Conservation (phyloP, 129 eudicot species). For the Artemisia argyi region DNA sequence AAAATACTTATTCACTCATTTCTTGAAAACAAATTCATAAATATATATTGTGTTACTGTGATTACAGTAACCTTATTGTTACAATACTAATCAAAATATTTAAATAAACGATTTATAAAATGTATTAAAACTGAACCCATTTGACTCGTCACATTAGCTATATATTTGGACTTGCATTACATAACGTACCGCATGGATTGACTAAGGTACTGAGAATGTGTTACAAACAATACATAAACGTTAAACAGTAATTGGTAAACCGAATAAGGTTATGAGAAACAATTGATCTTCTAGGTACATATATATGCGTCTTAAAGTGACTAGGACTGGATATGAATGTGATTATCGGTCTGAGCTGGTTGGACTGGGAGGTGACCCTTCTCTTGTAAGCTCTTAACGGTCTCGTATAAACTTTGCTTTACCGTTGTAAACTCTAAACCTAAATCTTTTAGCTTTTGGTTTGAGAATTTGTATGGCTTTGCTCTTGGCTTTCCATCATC, state of each 20-base stretch:
- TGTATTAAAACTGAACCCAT: no score
- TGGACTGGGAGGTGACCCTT: constrained; percentile 86
- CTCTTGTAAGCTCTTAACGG: constrained; percentile 91
- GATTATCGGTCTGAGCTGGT: constrained; percentile 44
- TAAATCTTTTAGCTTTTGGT: constrained; percentile 87
- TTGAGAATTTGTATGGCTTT: constrained; percentile 83
- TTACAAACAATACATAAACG: constrained; percentile 5
- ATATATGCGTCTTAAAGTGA: not conserved
- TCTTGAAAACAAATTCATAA: no score
- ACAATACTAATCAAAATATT: no score
- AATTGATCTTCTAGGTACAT: not conserved
- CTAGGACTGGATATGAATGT: constrained; percentile 56
- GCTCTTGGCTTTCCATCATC: constrained; percentile 86
- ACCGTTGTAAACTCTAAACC: constrained; percentile 84
- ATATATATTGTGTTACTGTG: no score
- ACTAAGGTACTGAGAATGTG: constrained; percentile 7
- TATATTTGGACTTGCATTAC: no score
- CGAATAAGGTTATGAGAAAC: not conserved
- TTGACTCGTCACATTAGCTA: no score
- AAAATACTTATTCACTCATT: not conserved
- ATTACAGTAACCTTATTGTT: no score
- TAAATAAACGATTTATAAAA: no score
- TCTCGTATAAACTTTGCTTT: constrained; percentile 73
- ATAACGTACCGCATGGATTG: not conserved
- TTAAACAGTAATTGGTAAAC: not conserved